Evolutionary conservation across 805 yeast genomes (phyloP), one percentile per base, ranked within the genome.

Genomic region (Candida suzukii): DNA sequence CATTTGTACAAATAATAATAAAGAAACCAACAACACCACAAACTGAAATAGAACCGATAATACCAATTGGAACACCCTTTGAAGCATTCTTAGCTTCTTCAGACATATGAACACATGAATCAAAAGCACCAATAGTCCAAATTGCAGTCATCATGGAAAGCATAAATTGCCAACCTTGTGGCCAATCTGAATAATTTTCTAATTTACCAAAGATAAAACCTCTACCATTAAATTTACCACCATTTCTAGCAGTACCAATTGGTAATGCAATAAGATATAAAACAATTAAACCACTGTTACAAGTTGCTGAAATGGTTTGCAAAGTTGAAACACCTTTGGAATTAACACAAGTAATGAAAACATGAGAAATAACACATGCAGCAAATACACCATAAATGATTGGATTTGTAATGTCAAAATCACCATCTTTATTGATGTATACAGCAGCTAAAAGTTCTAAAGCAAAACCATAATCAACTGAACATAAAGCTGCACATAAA

Each of bases 401-500:
- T 20, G 70, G 79, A 31, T 64, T 58, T 2, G 85, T 74, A 29
- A 77, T 70, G 2, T 58, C 70, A 45, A 78, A 83, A 41, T 64
- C 63, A 21, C 82, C 83, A 46, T 79, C 81, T 37, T 61, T 63
- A 6, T 64, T 49, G 38, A 70, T 43, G 37, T 71, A 70, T 36
- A 81, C 83, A 11, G 78, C 76, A 11, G 88, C 76, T 21, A 78
- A 53, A 13, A 78, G 60, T 51, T 76, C 81, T 40, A 63, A 67
- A 2, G 85, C 77, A 51, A 82, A 77, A 16, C 90, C 90, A 53
- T 80, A 83, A 48, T 74, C 74, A 44, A 83, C 77, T 17, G 85
- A 76, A 49, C 86, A 81, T 18, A 78, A 60, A 22, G 82, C 87
- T 22, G 82, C 77, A 38, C 78, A 68, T 42, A 83, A 63, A 2